These are phyloP conservation scores for Inga leiocalycina DNA, from an alignment of 306 rosid genomes.

Conservation along the genomic window DNA sequence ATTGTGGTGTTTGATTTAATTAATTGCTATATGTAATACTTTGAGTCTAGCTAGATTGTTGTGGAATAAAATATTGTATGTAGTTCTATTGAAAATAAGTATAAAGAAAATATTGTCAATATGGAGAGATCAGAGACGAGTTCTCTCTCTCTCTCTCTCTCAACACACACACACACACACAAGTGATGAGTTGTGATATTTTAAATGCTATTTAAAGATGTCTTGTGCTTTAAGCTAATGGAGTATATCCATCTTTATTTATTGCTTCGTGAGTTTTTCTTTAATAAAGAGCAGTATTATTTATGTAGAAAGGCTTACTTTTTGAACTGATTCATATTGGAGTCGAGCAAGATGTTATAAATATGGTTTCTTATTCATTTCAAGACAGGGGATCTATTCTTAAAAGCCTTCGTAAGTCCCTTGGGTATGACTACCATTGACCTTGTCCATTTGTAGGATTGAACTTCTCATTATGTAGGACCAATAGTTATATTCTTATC, in stretches of 20 bases:
- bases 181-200: background rate
- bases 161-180: too few species aligned
- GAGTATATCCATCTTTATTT: background rate
- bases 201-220: background rate
- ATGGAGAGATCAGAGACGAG: background rate
- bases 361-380: too few species aligned
- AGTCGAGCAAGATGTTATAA: background rate
- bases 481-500: too few species aligned
- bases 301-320: background rate
- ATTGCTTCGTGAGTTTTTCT: background rate
- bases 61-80: background rate
- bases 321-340: background rate
- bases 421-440: too few species aligned
- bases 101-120: background rate
- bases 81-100: background rate
- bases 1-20: background rate
- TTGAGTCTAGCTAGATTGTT: background rate
- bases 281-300: background rate
- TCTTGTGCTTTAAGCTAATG: background rate
- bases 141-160: too few species aligned
- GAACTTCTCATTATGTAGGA: too few species aligned
- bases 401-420: background rate
- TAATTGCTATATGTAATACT: background rate
- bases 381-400: background rate
- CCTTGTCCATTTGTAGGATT: too few species aligned